Evolutionary conservation across 441 rosid species (phyloP), one percentile per base, ranked within the genome.

Genomic region (Geranium incanum): DNA sequence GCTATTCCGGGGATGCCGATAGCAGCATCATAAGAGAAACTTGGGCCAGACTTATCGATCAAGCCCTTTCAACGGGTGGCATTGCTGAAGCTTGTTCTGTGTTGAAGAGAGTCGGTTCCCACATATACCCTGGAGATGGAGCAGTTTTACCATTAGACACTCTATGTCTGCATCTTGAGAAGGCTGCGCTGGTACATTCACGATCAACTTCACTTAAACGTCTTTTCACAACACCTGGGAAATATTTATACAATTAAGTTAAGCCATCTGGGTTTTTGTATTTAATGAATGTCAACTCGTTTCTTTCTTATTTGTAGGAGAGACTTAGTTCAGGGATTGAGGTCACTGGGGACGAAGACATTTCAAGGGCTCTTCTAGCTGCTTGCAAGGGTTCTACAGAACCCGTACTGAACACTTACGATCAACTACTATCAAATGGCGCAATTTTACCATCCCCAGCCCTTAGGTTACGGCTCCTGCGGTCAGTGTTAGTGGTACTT

Each of bases 371-470:
- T 74, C 88, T 92, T 78, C 79, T 94, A 57, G 90, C 95, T 43
- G 97, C 93, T 73, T 92, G 99, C 85, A 92, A 89, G 84, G 96
- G 96, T 50, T 90, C 97, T 69, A 85, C 88, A 67, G 98, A 92
- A 75, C 97, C 97, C 65, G 95, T 88, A 66, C 80, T 92, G 78
- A 92, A 89, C 78, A 81, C 92, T 67, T 95, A 91, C 68, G 96
- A 91, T 79, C 92, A 89, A 72, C 80, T 95, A 50, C 74, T 95
- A 75, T 92, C 98, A 66, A 92, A 80, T 62, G 86, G 89, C 68
- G 92, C 96, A 67, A 86, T 89, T 72, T 81, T 91, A 66, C 87
- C 93, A 2, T 91, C 96, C 7, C 95, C 97, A 6, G 86, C 78
- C 76, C 95, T 91, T 65, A 87, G 93, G 81, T 72, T 95, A 78